Evolutionary conservation across 306 rosid species (phyloP).

Genomic region (Vicia sativa): DNA sequence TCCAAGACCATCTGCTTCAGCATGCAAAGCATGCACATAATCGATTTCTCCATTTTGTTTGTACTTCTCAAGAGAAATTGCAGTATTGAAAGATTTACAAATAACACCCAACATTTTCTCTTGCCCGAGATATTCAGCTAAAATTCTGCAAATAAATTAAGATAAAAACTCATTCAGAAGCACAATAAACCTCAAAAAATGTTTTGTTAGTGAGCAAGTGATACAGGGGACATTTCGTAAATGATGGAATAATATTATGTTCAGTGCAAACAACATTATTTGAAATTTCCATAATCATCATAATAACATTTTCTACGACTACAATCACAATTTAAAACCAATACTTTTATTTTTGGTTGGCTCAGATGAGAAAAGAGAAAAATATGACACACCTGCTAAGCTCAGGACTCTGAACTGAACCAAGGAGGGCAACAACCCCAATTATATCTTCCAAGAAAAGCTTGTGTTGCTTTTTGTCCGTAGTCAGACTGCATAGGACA

Average conservation of each 20-base stretch:
- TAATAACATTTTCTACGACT: neutral
- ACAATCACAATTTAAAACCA: constrained; percentile 3
- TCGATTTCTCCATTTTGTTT: constrained; percentile 50
- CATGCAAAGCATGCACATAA: constrained; percentile 44
- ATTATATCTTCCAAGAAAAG: constrained; percentile 48
- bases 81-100: constrained; percentile 50
- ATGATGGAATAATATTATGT: neutral
- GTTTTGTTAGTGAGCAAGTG: neutral
- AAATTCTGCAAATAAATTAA: constrained; percentile 44
- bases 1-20: constrained; percentile 46
- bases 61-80: constrained; percentile 51
- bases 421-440: constrained; percentile 64
- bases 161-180: constrained; percentile 19
- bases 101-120: constrained; percentile 65
- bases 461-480: constrained; percentile 11
- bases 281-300: neutral
- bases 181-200: neutral
- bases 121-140: constrained; percentile 71
- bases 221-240: neutral
- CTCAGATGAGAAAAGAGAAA: neutral
- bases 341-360: neutral
- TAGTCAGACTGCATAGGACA: constrained; percentile 35
- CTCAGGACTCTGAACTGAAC: constrained; percentile 49
- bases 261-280: neutral
- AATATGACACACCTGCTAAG: constrained; percentile 60